These are phyloP conservation scores for Tilletia caries DNA, from an alignment of 1,284 basidiomycete species.

Conservation along the genomic window DNA sequence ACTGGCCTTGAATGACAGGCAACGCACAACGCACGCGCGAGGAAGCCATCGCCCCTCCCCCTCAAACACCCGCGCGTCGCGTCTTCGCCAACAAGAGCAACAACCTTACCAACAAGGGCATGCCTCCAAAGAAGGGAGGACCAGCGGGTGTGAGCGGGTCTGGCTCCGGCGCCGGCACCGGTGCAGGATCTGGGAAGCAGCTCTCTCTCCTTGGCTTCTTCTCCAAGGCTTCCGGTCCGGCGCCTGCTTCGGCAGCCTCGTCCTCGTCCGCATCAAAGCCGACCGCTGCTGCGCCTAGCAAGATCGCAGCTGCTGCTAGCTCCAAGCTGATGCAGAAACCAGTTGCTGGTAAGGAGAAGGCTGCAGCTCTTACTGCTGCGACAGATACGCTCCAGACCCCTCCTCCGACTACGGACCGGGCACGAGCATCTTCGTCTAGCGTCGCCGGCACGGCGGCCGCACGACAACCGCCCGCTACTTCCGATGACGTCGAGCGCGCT, in stretches of 20 bases:
- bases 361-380: background rate
- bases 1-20: background rate
- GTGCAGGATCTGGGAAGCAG: slow-evolving; percentile 23
- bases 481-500: slow-evolving; percentile 26
- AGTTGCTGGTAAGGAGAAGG: background rate
- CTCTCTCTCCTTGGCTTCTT: slow-evolving; percentile 41
- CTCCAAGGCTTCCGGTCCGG: slow-evolving; percentile 23
- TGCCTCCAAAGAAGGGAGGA: background rate
- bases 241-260: background rate
- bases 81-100: slow-evolving; percentile 3
- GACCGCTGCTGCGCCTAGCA: background rate
- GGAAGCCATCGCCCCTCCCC: background rate
- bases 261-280: background rate
- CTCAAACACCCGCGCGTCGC: slow-evolving; percentile 4
- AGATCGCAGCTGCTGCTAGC: background rate
- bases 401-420: slow-evolving; percentile 8
- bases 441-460: background rate
- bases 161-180: background rate
- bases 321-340: background rate
- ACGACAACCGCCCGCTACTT: slow-evolving; percentile 7
- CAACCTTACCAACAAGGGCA: background rate
- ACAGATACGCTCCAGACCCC: slow-evolving; percentile 10
- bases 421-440: slow-evolving; percentile 11
- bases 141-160: too few species aligned
- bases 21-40: slow-evolving; percentile 2